Evolutionary conservation across 768 basidiomycete species (phyloP).

Genomic region (Coprinopsis marcescibilis): DNA sequence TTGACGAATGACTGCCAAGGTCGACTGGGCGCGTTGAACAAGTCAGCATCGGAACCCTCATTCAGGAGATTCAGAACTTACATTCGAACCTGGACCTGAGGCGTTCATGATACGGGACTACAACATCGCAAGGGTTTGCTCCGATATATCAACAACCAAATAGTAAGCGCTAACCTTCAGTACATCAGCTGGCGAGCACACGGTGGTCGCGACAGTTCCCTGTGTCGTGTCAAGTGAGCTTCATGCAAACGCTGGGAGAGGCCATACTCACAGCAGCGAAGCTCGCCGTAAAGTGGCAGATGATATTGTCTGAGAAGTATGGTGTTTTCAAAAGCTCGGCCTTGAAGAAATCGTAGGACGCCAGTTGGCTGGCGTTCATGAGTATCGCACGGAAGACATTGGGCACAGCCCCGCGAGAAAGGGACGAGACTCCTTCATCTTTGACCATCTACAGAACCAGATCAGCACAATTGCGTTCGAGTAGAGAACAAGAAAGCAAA

Average conservation of each 20-base stretch:
- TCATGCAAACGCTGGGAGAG: background rate
- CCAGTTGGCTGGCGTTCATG: constrained; percentile 92
- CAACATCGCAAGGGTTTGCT: background rate
- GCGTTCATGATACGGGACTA: constrained; percentile 88
- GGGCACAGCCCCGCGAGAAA: constrained; percentile 72
- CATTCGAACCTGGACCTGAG: constrained; percentile 71
- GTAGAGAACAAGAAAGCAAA: constrained; percentile 1
- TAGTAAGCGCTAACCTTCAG: constrained; percentile 48
- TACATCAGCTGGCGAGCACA: constrained; percentile 87
- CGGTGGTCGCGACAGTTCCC: constrained; percentile 86
- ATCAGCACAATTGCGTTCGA: constrained; percentile 8
- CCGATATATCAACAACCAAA: background rate
- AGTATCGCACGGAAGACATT: constrained; percentile 82
- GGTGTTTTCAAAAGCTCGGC: constrained; percentile 64
- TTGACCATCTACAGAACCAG: constrained; percentile 61
- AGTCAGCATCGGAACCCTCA: background rate
- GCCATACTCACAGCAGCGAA: constrained; percentile 65
- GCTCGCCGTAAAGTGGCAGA: constrained; percentile 79
- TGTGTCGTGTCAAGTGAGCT: constrained; percentile 18
- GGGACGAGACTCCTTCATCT: constrained; percentile 77
- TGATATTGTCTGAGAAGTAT: constrained; percentile 78
- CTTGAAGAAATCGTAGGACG: constrained; percentile 95
- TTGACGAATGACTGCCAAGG: constrained; percentile 58
- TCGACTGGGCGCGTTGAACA: constrained; percentile 42
- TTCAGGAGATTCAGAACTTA: constrained; percentile 31